Evolutionary conservation across 192 early-diverging fungal genomes (phyloP).

Genomic region (Linderina pennispora): DNA sequence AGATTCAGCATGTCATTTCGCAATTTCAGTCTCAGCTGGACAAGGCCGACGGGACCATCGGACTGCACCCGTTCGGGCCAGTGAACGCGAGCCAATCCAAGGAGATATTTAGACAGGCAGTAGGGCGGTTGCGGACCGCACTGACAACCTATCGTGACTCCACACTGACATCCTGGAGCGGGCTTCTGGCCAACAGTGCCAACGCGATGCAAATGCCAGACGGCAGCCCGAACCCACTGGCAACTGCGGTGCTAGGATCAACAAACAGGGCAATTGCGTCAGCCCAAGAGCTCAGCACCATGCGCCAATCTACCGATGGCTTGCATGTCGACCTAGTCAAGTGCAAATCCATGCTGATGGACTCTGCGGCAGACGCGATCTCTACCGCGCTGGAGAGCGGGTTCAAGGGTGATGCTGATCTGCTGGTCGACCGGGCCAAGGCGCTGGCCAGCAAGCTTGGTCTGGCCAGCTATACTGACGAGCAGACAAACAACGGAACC

Average conservation of each 20-base stretch:
- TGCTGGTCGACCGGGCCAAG: conserved; percentile 25
- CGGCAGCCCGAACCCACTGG: neutral
- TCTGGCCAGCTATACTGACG: conserved; percentile 35
- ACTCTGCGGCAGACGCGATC: conserved; percentile 26
- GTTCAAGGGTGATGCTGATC: neutral
- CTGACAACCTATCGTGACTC: conserved; percentile 25
- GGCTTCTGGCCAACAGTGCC: neutral
- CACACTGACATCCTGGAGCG: conserved; percentile 29
- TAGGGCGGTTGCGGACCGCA: conserved; percentile 18
- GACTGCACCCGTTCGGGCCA: conserved; percentile 36
- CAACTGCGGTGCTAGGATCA: neutral
- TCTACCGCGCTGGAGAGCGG: conserved; percentile 6
- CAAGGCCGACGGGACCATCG: conserved; percentile 16
- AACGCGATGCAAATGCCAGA: no score
- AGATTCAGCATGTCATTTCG: conserved; percentile 21
- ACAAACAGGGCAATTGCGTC: conserved; percentile 18
- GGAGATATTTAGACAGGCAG: conserved; percentile 15
- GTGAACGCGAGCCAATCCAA: conserved; percentile 29
- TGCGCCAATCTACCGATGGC: conserved; percentile 27
- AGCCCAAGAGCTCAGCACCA: conserved; percentile 24
- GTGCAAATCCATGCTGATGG: conserved; percentile 17
- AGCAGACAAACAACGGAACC: conserved; percentile 4
- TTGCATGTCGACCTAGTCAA: conserved; percentile 19
- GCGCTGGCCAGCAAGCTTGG: conserved; percentile 26
- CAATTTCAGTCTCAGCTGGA: conserved; percentile 34